A percentile compares a stretch with the other conserved stretches of the same genome.
phyloP scores from a whole-genome alignment of 2,329 filamentous ascomycete species.

The Aspergillus felis region DNA sequence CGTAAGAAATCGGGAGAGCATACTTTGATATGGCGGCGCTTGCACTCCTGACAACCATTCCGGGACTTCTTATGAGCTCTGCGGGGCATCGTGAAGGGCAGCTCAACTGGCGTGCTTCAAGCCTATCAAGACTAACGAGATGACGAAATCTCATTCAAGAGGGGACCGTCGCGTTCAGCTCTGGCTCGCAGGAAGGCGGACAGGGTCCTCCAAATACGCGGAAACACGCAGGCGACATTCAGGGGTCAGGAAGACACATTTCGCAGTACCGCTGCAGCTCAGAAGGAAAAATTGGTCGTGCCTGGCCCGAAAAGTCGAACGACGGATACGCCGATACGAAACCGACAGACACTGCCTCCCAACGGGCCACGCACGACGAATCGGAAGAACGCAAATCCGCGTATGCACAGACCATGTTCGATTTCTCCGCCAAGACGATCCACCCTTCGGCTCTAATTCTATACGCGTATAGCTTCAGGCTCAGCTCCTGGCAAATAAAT shows the following conservation, averaged over 20 bases:
- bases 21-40: constrained; percentile 38
- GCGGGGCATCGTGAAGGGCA: constrained; percentile 9
- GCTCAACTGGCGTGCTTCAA: background rate
- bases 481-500: too few relatives aligned
- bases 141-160: background rate
- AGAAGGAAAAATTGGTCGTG: background rate
- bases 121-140: background rate
- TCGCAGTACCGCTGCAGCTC: background rate
- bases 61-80: constrained; percentile 38
- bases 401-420: constrained; percentile 16
- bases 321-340: background rate
- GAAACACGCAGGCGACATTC: background rate
- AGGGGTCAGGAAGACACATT: background rate
- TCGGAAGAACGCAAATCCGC: constrained; percentile 7
- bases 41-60: constrained; percentile 36
- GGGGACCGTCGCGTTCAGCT: background rate
- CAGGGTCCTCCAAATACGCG: background rate
- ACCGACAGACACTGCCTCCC: background rate
- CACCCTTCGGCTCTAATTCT: background rate
- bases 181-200: background rate
- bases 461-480: constrained; percentile 11
- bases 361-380: background rate
- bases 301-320: background rate
- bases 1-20: background rate
- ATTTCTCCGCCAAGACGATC: background rate